Percentiles rank a stretch among this genome's conserved stretches.
Conservation (phyloP, 2,329 filamentous ascomycete genomes). For the Aspergillus floridensis region DNA sequence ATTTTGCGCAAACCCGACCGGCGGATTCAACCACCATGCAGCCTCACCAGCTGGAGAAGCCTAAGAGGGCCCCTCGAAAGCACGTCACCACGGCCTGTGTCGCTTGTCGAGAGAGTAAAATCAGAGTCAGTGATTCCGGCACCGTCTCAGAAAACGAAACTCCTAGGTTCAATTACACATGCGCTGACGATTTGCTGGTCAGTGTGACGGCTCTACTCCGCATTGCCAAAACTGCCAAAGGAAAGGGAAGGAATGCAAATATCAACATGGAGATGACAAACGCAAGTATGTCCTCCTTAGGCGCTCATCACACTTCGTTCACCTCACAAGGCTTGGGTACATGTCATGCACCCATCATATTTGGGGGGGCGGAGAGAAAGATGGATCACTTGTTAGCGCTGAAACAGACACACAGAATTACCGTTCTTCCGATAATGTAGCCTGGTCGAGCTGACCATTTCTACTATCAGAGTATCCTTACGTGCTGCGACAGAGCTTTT, state of each 20-base stretch:
- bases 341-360: background rate
- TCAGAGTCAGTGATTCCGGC: constrained; percentile 33
- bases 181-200: background rate
- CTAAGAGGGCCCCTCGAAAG: constrained; percentile 32
- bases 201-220: constrained; percentile 41
- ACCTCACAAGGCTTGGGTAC: background rate
- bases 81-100: constrained; percentile 48
- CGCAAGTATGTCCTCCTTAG: constrained; percentile 34
- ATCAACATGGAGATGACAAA: constrained; percentile 42
- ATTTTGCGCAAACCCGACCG: background rate
- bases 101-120: constrained; percentile 47
- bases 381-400: background rate
- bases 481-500: constrained; percentile 28
- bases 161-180: background rate
- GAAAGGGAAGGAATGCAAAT: constrained; percentile 39
- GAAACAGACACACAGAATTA: background rate
- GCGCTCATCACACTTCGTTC: background rate
- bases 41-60: constrained; percentile 10
- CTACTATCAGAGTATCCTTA: constrained; percentile 13
- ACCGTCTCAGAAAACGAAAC: background rate
- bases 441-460: constrained; percentile 3
- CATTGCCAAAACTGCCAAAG: constrained; percentile 40
- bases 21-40: constrained; percentile 22
- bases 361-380: background rate
- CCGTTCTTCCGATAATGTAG: background rate